Percentiles rank a stretch among this genome's conserved stretches.
Conservation (phyloP, 257 asterid genomes). For the Nemophila menziesii region DNA sequence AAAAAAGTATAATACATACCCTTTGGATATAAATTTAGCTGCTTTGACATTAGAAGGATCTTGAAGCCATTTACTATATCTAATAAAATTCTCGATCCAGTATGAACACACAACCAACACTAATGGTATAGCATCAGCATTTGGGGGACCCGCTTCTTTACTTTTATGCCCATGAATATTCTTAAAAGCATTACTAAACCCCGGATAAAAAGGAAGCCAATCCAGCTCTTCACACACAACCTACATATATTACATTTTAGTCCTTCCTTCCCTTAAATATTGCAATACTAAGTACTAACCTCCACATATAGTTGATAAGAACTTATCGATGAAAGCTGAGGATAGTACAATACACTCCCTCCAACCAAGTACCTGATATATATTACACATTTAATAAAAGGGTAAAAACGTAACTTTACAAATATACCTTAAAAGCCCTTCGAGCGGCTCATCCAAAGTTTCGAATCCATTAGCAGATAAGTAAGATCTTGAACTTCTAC, state of each 20-base stretch:
- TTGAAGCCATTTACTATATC: constrained; percentile 88
- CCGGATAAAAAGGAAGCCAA: constrained; percentile 96
- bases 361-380: constrained; percentile 77
- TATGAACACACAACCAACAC: constrained; percentile 74
- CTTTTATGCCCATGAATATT: constrained; percentile 42
- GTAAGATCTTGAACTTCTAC: constrained; percentile 70
- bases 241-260: constrained; percentile 29
- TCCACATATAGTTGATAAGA: constrained; percentile 98
- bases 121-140: constrained; percentile 64
- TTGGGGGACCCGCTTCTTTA: constrained; percentile 44
- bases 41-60: constrained; percentile 78
- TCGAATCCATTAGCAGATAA: constrained; percentile 66
- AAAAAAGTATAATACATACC: constrained; percentile 35
- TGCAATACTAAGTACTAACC: constrained; percentile 48
- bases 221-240: constrained; percentile 98
- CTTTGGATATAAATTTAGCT: constrained; percentile 77
- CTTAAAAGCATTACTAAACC: constrained; percentile 36
- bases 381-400: constrained; percentile 5
- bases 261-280: constrained; percentile 18
- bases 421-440: constrained; percentile 66
- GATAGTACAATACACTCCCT: constrained; percentile 89
- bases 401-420: constrained; percentile 12
- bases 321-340: constrained; percentile 92
- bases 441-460: constrained; percentile 52
- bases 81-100: constrained; percentile 90